Base-by-base conservation (phyloP, 257 asterid species). In the Nyctanthes arbortristis region DNA sequence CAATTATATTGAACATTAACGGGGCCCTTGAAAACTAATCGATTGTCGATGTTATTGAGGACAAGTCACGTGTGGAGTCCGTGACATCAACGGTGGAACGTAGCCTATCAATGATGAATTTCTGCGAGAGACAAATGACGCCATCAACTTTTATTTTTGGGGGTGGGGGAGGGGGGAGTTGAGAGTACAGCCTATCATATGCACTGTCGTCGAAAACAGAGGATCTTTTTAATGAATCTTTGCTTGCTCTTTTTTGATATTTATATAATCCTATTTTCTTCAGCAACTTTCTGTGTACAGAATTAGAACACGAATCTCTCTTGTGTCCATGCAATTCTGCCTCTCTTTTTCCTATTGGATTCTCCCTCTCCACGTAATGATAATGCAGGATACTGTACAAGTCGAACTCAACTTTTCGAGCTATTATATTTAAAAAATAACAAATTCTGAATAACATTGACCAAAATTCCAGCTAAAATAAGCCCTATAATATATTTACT, bases 251-350 rank as follows among this genome's bases (percentile, higher is more conserved):
- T 52, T 14, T 16, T 52, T 52, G 30, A 22, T 39, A 36, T 36
- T 36, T 36, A 7, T 36, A 57, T 57, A 29, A 29, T 47, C n/a
- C n/a, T n/a, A n/a, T n/a, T n/a, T n/a, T n/a, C n/a, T n/a, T n/a
- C n/a, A n/a, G n/a, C n/a, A 10, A 7, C 16, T 22, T 74, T 71
- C 34, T 33, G 78, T 68, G 83, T 36, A 67, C 75, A 27, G 2
- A 63, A 67, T 66, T 67, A 20, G 34, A 71, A 75, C 83, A 75
- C 83, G 84, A 75, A 7, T 63, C 18, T 59, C 33, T 30, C 36
- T 58, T 16, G 32, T 35, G 75, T 66, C 83, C 83, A 67, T 74
- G 65, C 62, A 71, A 43, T 2, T 43, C 12, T 32, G 72, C 75
- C 22, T 55, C 16, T 36, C 34, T 29, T 25, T 56, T n/a, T n/a